A percentile compares a stretch with the other conserved stretches of the same genome.
These are phyloP conservation scores for Calonectria hawksworthii DNA, from an alignment of 2,329 filamentous ascomycete species.

Conservation along the genomic window DNA sequence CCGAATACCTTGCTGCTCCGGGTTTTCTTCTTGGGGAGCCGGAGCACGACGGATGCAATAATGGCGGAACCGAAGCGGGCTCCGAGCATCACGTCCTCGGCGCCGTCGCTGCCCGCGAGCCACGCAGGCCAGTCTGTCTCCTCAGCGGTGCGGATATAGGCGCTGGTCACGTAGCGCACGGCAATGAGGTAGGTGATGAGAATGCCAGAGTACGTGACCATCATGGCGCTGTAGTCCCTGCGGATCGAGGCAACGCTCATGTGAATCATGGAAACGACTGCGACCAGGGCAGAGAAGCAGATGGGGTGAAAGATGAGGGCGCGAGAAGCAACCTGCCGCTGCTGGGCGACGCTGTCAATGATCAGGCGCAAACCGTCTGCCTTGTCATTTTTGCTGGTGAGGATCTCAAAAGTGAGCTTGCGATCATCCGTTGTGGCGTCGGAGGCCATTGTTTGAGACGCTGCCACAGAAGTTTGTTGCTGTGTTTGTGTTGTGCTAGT, in stretches of 20 bases:
- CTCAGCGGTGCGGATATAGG: constrained; percentile 76
- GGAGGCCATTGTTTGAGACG: constrained; percentile 23
- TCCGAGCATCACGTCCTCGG: constrained; percentile 71
- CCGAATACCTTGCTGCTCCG: constrained; percentile 10
- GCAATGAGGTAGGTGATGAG: constrained; percentile 73
- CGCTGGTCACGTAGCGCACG: constrained; percentile 71
- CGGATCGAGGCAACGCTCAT: constrained; percentile 51
- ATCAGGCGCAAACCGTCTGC: constrained; percentile 79
- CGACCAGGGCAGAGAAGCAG: constrained; percentile 60
- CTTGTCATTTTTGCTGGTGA: constrained; percentile 69
- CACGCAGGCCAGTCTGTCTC: constrained; percentile 74
- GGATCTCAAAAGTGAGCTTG: constrained; percentile 71
- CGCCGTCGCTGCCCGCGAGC: constrained; percentile 48
- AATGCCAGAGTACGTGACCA: constrained; percentile 70
- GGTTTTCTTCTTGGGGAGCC: constrained; percentile 56
- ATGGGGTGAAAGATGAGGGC: constrained; percentile 75
- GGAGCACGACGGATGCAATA: constrained; percentile 78
- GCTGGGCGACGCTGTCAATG: constrained; percentile 86
- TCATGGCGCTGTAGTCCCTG: constrained; percentile 67
- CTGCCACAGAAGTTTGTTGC: background rate
- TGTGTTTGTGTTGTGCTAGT: background rate
- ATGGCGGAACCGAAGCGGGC: constrained; percentile 76
- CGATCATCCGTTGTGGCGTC: constrained; percentile 59
- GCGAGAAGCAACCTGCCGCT: constrained; percentile 77
- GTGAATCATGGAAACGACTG: constrained; percentile 57